Evolutionary conservation across 2,329 filamentous ascomycete genomes (phyloP), one percentile per base, ranked within the genome.

Genomic region (Chaetomium sp.): DNA sequence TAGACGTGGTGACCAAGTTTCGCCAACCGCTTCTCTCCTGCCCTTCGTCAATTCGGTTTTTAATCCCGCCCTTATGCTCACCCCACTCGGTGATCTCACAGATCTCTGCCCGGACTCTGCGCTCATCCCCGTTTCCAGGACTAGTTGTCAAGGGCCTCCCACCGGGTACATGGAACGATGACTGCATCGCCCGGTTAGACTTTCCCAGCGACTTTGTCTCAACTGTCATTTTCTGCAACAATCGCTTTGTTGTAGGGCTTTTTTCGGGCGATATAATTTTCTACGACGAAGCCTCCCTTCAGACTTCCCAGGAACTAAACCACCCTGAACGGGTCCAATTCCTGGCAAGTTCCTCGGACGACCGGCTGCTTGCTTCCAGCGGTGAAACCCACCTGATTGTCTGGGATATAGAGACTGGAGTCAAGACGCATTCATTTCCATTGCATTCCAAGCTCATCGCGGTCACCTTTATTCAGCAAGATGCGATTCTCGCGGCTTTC

Each of bases 41-140:
- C 21, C 76, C 76, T 21, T 74, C 74, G 1, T 73, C 76, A 9
- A 76, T 78, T 19, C 71, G 76, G 60, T 64, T 45, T 42, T 64
- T 78, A 3, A 73, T 77, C 23, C 74, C 74, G 7, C 65, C 72
- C 10, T 65, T 78, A 45, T 78, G 75, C 58, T 76, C 76, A 9
- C 64, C 69, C 7, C 70, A 73, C 3, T 75, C 76, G 6, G 67
- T 70, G 10, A 74, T 77, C 47, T 70, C 68, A 6, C 71, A 57
- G 19, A 69, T 63, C 4, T 73, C 71, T 56, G 58, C 57, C 13
- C 67, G 51, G 6, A 56, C 64, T 42, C 2, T 29, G n/a, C 63
- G 33, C 7, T 50, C 49, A 2, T 16, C 27, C 2, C 2, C 29
- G 13, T 35, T 2, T 29, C 9, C 45, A 19, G 2, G 31, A 74